Conservation (phyloP, 2,329 filamentous ascomycete species). For the Cytospora piceae region DNA sequence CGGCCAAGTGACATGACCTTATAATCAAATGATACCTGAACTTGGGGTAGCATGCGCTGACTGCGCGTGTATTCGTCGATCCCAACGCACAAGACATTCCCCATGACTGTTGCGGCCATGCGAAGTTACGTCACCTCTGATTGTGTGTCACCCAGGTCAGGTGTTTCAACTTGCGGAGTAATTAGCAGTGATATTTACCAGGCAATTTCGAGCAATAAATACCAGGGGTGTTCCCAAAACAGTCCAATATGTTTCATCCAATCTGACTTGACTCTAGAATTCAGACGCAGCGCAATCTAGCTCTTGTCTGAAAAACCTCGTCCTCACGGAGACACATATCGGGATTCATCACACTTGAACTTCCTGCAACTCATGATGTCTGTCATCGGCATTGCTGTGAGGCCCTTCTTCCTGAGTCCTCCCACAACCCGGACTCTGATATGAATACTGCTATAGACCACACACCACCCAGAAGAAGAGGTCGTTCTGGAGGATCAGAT, state of each 20-base stretch:
- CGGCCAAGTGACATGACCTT: background rate
- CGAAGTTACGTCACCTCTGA: background rate
- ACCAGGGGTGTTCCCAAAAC: background rate
- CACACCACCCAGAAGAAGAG: constrained; percentile 1
- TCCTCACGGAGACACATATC: background rate
- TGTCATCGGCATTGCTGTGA: constrained; percentile 2
- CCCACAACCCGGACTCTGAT: background rate
- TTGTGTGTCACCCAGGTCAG: background rate
- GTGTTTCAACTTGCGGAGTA: background rate
- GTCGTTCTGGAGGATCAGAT: background rate
- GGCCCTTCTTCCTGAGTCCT: background rate
- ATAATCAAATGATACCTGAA: background rate
- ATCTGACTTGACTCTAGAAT: too few species aligned
- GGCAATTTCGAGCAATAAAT: background rate
- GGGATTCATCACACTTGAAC: too few species aligned
- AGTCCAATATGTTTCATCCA: too few species aligned
- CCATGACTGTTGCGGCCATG: background rate
- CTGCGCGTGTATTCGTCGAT: background rate
- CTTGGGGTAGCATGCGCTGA: background rate
- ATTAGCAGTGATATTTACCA: background rate
- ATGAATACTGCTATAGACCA: background rate
- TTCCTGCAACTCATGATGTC: background rate
- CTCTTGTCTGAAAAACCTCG: background rate
- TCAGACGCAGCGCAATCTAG: too few species aligned
- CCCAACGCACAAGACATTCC: background rate